Evolutionary conservation across 2,329 filamentous ascomycete species (phyloP).

Genomic region (Fusarium buxicola): DNA sequence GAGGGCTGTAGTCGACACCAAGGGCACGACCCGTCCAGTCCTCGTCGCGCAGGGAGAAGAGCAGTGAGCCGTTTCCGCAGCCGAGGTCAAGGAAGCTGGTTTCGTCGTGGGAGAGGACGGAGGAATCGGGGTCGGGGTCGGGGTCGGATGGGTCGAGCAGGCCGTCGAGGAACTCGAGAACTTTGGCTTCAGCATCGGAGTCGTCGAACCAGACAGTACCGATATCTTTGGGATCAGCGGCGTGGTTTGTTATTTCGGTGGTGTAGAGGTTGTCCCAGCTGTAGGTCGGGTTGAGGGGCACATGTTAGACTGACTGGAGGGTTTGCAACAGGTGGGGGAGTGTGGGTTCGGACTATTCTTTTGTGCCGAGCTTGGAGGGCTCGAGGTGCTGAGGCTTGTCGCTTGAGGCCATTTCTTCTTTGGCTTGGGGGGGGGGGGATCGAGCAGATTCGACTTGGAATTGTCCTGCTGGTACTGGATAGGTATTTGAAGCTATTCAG

Average conservation of each 20-base stretch:
- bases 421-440: too few species aligned
- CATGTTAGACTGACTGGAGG: slow-evolving; percentile 24
- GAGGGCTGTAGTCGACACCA: slow-evolving; percentile 87
- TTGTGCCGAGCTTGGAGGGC: slow-evolving; percentile 85
- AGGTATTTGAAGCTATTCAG: slow-evolving; percentile 23
- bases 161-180: slow-evolving; percentile 74
- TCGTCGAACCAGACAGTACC: slow-evolving; percentile 98
- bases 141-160: slow-evolving; percentile 45
- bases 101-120: slow-evolving; percentile 43
- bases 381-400: slow-evolving; percentile 73
- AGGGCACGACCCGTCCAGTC: slow-evolving; percentile 77
- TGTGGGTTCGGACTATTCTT: slow-evolving; percentile 78
- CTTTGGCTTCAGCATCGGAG: slow-evolving; percentile 85
- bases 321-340: neutral
- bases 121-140: slow-evolving; percentile 35
- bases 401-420: slow-evolving; percentile 31
- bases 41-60: slow-evolving; percentile 80
- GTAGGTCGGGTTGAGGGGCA: neutral
- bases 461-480: neutral
- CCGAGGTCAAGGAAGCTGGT: slow-evolving; percentile 85
- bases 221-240: slow-evolving; percentile 77
- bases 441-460: neutral
- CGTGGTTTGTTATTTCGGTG: slow-evolving; percentile 77
- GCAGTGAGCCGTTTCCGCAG: slow-evolving; percentile 91
- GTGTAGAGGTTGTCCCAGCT: slow-evolving; percentile 84